Conservation (phyloP, 176 grass and related monocot species). For the Avena sativa region DNA sequence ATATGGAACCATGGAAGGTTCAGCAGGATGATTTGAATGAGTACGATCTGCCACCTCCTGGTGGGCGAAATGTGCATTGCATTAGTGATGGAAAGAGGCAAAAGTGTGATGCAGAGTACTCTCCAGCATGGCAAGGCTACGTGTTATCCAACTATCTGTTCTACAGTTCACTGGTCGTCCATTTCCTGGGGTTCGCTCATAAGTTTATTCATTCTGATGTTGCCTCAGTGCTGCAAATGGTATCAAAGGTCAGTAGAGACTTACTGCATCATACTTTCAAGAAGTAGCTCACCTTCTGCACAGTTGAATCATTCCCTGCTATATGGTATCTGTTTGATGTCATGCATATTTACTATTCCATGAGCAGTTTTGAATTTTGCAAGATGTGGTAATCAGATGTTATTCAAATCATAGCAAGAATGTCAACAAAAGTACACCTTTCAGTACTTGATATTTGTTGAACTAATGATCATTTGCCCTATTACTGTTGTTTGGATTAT, state of each 20-base stretch:
- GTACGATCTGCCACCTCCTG: constrained; percentile 46
- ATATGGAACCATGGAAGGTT: constrained; percentile 93
- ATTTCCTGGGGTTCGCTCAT: constrained; percentile 94
- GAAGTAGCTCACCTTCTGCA: neutral
- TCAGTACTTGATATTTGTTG: constrained; percentile 22
- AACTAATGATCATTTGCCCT: neutral
- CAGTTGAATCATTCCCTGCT: neutral
- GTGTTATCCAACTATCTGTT: constrained; percentile 92
- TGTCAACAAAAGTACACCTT: neutral
- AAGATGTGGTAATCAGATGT: neutral
- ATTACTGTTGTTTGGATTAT: constrained; percentile 35
- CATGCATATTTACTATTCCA: neutral
- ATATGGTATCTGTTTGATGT: neutral
- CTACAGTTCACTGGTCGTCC: constrained; percentile 85
- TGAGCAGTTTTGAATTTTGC: neutral
- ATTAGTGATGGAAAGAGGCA: constrained; percentile 32
- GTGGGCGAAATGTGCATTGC: constrained; percentile 30
- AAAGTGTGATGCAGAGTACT: constrained; percentile 47
- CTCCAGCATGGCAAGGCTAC: constrained; percentile 59
- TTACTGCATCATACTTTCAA: constrained; percentile 16
- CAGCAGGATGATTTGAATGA: constrained; percentile 55
- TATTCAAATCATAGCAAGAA: neutral
- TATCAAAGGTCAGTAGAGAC: constrained; percentile 64
- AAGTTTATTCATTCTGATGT: constrained; percentile 91
- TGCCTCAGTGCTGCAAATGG: constrained; percentile 63